Percentiles rank a stretch among this genome's conserved stretches.
Conservation (phyloP, 495 filamentous ascomycete species). For the Tuber microsphaerosporum region DNA sequence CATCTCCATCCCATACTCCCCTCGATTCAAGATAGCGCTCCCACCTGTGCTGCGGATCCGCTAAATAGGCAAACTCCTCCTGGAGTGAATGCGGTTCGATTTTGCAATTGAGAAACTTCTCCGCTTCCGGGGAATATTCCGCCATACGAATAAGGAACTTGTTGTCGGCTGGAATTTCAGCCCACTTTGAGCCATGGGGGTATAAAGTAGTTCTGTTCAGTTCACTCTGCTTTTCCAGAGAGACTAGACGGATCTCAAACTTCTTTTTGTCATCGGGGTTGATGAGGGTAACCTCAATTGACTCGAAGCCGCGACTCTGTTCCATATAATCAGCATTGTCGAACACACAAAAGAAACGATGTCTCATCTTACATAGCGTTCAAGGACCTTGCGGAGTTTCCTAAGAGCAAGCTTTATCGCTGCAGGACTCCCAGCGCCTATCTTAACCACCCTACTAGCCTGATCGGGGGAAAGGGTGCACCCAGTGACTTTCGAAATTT, state of each 20-base stretch:
- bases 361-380: conserved; percentile 28
- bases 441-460: conserved; percentile 31
- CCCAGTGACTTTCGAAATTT: conserved; percentile 31
- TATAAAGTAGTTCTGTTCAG: conserved; percentile 31
- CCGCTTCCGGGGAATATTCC: conserved; percentile 19
- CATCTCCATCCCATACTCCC: conserved; percentile 1
- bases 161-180: conserved; percentile 17
- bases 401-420: conserved; percentile 23
- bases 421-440: conserved; percentile 23
- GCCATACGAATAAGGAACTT: conserved; percentile 31
- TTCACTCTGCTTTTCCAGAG: conserved; percentile 25
- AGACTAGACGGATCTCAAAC: conserved; percentile 35
- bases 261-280: conserved; percentile 31
- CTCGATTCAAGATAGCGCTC: not conserved
- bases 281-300: conserved; percentile 24
- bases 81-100: conserved; percentile 9
- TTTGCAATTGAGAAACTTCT: conserved; percentile 28
- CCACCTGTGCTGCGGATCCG: not conserved
- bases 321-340: not conserved
- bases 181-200: conserved; percentile 22
- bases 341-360: not conserved
- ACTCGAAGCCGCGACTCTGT: conserved; percentile 31
- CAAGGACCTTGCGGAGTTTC: conserved; percentile 34
- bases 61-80: not conserved
- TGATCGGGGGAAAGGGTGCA: conserved; percentile 27